Evolutionary conservation across 257 asterid species (phyloP).

Genomic region (Anisodus tanguticus): DNA sequence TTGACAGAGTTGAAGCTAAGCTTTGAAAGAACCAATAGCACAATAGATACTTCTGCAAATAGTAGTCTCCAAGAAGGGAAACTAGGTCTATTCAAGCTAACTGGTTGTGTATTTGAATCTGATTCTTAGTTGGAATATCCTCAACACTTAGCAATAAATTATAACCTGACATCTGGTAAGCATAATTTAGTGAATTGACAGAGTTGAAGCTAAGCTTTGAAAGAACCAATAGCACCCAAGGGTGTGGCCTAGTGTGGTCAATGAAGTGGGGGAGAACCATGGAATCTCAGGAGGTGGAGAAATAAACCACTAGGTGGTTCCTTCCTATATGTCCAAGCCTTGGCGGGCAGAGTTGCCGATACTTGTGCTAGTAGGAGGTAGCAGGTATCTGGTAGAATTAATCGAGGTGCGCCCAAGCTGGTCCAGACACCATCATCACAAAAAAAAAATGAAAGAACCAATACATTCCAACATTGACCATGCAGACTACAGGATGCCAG

Average conservation of each 20-base stretch:
- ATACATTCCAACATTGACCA: conserved; percentile 14
- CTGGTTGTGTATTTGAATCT: not conserved
- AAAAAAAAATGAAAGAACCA: not conserved
- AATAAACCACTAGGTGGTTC: not conserved
- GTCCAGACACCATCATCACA: not conserved
- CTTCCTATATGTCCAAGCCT: not conserved
- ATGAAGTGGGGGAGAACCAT: not conserved
- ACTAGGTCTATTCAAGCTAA: not conserved
- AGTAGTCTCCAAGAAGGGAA: not conserved
- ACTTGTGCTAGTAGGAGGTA: not conserved
- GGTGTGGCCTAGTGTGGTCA: not conserved
- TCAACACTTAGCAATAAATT: not conserved
- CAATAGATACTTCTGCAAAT: not conserved
- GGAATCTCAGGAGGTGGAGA: not conserved
- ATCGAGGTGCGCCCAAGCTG: not conserved
- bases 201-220: not conserved
- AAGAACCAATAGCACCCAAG: not conserved
- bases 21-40: conserved; percentile 4
- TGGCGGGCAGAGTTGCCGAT: not conserved
- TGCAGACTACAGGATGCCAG: not conserved
- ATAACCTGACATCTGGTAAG: not conserved
- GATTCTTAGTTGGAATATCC: not conserved
- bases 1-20: not conserved
- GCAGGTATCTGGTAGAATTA: not conserved
- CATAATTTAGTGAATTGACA: conserved; percentile 10